phyloP scores from a whole-genome alignment of 2,329 filamentous ascomycete species.

The Tothia fuscella region DNA sequence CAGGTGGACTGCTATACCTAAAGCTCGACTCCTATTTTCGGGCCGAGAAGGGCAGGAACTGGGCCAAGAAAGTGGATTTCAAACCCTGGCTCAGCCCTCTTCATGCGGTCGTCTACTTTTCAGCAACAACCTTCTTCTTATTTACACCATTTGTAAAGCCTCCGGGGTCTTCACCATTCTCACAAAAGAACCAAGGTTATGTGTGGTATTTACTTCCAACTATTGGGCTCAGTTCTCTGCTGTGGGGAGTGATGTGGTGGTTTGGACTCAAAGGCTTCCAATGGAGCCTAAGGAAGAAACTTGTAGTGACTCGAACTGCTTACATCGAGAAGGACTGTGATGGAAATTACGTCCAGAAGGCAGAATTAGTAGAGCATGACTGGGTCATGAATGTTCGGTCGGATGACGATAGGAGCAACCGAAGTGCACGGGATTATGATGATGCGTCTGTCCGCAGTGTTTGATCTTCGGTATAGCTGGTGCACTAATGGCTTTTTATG shows the following conservation, averaged over 20 bases:
- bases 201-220: constrained; percentile 17
- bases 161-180: neutral
- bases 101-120: constrained; percentile 16
- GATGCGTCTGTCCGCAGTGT: no score
- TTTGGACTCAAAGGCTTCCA: constrained; percentile 10
- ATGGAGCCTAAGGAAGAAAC: constrained; percentile 5
- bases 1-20: constrained; percentile 23
- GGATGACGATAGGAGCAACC: no score
- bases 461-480: no score
- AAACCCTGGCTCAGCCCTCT: constrained; percentile 16
- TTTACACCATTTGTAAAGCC: constrained; percentile 14
- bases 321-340: constrained; percentile 3
- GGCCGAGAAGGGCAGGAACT: constrained; percentile 1
- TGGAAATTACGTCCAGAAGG: constrained; percentile 5
- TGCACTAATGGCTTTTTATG: no score
- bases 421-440: no score
- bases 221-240: constrained; percentile 12
- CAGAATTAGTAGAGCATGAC: constrained; percentile 7
- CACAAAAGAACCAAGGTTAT: constrained; percentile 11
- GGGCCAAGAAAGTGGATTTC: neutral
- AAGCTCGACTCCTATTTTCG: constrained; percentile 9
- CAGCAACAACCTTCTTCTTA: constrained; percentile 14
- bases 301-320: constrained; percentile 4
- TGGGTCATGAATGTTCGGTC: no score
- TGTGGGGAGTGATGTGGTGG: constrained; percentile 12